phyloP scores from a whole-genome alignment of 192 early-diverging fungal genomes.

The Backusella circina region DNA sequence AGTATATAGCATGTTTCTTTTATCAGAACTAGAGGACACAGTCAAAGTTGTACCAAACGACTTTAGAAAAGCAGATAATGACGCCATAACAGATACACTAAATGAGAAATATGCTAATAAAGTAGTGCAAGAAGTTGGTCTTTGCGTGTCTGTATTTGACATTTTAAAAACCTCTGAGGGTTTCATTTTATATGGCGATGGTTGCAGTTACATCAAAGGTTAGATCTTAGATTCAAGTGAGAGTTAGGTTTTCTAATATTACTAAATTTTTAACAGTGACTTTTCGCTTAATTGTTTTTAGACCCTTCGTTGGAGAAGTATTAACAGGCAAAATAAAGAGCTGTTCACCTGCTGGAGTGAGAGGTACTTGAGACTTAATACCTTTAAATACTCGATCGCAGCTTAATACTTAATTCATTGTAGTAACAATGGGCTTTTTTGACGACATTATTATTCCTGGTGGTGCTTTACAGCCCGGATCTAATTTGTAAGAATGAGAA shows the following conservation, averaged over 20 bases:
- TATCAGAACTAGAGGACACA: constrained; percentile 79
- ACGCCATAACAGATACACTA: constrained; percentile 83
- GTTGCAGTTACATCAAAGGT: constrained; percentile 75
- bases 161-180: constrained; percentile 80
- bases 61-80: constrained; percentile 69
- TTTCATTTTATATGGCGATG: constrained; percentile 81
- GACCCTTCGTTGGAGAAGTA: constrained; percentile 88
- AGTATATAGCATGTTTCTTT: constrained; percentile 71
- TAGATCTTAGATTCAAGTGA: background rate
- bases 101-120: constrained; percentile 95
- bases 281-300: constrained; percentile 87
- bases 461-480: constrained; percentile 53
- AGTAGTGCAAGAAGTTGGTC: constrained; percentile 86
- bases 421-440: constrained; percentile 86
- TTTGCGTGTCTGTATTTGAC: constrained; percentile 85
- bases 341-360: constrained; percentile 62
- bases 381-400: background rate
- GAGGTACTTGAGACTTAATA: constrained; percentile 44
- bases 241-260: background rate
- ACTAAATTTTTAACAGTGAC: constrained; percentile 41
- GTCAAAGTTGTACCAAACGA: constrained; percentile 79
- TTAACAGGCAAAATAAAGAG: constrained; percentile 76
- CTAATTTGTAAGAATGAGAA: constrained; percentile 57
- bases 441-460: constrained; percentile 85
- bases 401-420: background rate